Evolutionary conservation across 2,329 filamentous ascomycete species (phyloP), one percentile per base, ranked within the genome.

Genomic region (Leptographium lundbergii): DNA sequence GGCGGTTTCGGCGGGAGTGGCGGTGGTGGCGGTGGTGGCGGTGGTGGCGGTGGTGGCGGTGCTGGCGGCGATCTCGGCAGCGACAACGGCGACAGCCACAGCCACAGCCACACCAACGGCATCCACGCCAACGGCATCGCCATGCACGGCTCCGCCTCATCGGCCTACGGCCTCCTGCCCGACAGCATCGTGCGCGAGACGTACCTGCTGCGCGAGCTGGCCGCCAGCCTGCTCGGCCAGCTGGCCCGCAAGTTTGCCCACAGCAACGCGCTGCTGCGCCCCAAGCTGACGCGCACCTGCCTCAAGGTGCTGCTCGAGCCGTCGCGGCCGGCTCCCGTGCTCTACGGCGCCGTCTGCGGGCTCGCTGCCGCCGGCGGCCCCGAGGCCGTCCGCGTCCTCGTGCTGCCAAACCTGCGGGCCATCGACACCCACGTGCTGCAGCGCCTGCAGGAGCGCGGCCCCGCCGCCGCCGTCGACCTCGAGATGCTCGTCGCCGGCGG

Each of bases 231-330:
- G 6, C 81, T 97, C 19, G 86, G 85, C 36, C 81, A 84, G 42
- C 88, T 99, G 47, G 86, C 88, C 4, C 81, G 80, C 63, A 92
- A 91, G 67, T 96, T 95, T 73, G 85, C 87, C 6, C 80, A 85
- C 29, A 87, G 85, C 5, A 95, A 91, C 60, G 85, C 88, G 51
- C 86, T 90, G 17, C 81, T 97, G 29, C 89, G 91, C 60, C 86
- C 91, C 2, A 89, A 95, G 63, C 85, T 99, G 34, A 91, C 91
- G 4, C 82, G 94, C n/a, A 94, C 91, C 0, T 96, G 91, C 67
- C 81, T 97, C 39, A 96, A 96, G 73, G 85, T 88, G 67, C 92
- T 96, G 71, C 81, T 99, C 34, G 91, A 96, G 67, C 89, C 90
- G 0, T 84, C 85, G 51, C 90, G 91, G 68, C 85, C 91, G 0